Evolutionary conservation across 345 rosid species (phyloP).

Genomic region (Angophora floribunda): DNA sequence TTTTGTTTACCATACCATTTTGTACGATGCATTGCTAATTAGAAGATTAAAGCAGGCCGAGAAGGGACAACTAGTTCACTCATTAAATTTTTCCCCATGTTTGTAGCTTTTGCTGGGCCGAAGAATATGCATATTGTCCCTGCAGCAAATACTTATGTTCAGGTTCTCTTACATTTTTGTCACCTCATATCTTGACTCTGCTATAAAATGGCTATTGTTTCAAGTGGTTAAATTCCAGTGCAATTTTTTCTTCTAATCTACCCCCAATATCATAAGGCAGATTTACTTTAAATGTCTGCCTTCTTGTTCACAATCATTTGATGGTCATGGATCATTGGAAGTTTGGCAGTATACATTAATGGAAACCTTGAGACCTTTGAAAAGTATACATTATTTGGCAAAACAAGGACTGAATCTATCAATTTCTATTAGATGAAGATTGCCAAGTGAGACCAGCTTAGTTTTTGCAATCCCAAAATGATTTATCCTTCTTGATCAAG

Average conservation of each 20-base stretch:
- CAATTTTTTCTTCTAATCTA: not conserved
- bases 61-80: not conserved
- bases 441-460: not conserved
- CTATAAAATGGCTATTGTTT: not conserved
- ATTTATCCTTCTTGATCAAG: not conserved
- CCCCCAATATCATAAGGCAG: not conserved
- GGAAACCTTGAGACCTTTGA: not conserved
- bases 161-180: constrained; percentile 34
- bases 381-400: not conserved
- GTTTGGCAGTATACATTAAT: not conserved
- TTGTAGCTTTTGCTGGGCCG: constrained; percentile 69
- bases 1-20: not conserved
- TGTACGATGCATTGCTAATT: not conserved
- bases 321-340: not conserved
- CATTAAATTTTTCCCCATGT: not conserved
- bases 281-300: not conserved
- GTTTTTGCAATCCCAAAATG: not conserved
- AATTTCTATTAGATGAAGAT: not conserved
- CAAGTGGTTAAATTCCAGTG: not conserved
- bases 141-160: constrained; percentile 78
- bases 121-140: constrained; percentile 67
- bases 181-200: not conserved
- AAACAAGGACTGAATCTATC: not conserved
- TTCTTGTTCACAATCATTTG: not conserved
- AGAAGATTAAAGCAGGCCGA: not conserved